These are phyloP conservation scores for Clonostachys sp. DNA, from an alignment of 2,329 filamentous ascomycete species.

Conservation along the genomic window DNA sequence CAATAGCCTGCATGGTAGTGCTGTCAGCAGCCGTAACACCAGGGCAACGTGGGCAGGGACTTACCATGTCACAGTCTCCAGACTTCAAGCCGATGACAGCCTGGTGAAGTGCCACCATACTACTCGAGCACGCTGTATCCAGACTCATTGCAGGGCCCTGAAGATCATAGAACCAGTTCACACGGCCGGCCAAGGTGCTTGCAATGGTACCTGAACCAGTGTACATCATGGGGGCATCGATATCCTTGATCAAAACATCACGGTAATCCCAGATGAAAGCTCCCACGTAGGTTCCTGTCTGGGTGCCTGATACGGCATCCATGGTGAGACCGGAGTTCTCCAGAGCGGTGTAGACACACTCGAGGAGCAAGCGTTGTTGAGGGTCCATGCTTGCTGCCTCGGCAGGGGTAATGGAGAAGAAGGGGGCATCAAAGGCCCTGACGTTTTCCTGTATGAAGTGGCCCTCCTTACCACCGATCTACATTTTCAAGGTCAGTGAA, in stretches of 20 bases:
- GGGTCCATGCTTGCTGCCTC: conserved; percentile 18
- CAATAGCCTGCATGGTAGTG: conserved; percentile 7
- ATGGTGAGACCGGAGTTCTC: conserved; percentile 23
- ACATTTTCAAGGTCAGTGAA: not conserved
- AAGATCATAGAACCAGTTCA: conserved; percentile 49
- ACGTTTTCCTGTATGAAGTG: conserved; percentile 19
- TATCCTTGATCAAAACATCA: not conserved
- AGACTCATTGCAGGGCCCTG: conserved; percentile 44
- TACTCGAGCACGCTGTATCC: conserved; percentile 45
- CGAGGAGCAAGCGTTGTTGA: conserved; percentile 19
- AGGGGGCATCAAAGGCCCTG: conserved; percentile 8
- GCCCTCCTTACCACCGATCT: not conserved
- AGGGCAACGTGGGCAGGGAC: not conserved
- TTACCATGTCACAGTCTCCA: conserved; percentile 11
- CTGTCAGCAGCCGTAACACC: not conserved
- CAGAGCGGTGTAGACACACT: conserved; percentile 18
- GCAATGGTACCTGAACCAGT: conserved; percentile 6
- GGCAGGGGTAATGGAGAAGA: conserved; percentile 10
- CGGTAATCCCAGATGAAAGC: conserved; percentile 17
- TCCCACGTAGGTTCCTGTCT: conserved; percentile 20
- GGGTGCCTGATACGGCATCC: conserved; percentile 9
- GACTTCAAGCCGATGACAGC: conserved; percentile 38
- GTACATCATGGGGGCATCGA: conserved; percentile 9
- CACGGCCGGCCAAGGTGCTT: conserved; percentile 43
- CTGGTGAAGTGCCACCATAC: conserved; percentile 39